Percentiles rank a stretch among this genome's conserved stretches.
These are phyloP conservation scores for Graphilbum fragrans DNA, from an alignment of 2,329 filamentous ascomycete species.

Conservation along the genomic window DNA sequence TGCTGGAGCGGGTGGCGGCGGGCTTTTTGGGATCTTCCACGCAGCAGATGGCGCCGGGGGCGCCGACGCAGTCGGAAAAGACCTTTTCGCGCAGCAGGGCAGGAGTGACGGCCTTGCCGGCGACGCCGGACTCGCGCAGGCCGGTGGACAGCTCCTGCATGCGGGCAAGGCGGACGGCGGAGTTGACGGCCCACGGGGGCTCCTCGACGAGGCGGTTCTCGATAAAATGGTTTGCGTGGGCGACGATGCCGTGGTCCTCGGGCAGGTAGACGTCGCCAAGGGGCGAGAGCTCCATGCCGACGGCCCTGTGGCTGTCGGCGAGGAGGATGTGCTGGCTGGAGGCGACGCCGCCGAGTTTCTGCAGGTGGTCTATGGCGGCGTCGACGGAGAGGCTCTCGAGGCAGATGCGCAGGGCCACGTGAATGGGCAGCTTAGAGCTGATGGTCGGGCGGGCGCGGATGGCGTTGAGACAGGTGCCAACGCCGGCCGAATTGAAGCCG, in stretches of 20 bases:
- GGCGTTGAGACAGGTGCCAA: constrained; percentile 50
- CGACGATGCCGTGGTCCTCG: constrained; percentile 1
- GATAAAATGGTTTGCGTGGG: background rate
- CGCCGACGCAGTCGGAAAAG: background rate
- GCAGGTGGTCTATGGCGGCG: background rate
- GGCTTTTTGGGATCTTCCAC: background rate
- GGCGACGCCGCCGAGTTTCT: background rate
- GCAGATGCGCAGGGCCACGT: constrained; percentile 16
- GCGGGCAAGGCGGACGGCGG: background rate
- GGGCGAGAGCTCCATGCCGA: background rate
- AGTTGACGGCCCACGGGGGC: background rate
- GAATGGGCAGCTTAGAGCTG: constrained; percentile 43
- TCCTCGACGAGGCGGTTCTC: background rate
- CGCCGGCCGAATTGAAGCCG: constrained; percentile 45
- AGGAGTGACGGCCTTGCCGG: background rate
- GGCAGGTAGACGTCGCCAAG: background rate
- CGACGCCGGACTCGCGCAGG: background rate
- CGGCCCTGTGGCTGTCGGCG: background rate
- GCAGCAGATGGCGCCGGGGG: constrained; percentile 1
- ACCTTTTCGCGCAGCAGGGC: background rate
- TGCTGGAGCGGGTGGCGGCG: background rate
- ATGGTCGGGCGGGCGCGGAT: constrained; percentile 42
- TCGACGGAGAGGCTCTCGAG: constrained; percentile 1
- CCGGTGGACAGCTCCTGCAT: background rate
- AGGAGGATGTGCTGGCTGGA: constrained; percentile 1